Conservation (phyloP, 2,329 filamentous ascomycete genomes). For the Xylaria sp. region DNA sequence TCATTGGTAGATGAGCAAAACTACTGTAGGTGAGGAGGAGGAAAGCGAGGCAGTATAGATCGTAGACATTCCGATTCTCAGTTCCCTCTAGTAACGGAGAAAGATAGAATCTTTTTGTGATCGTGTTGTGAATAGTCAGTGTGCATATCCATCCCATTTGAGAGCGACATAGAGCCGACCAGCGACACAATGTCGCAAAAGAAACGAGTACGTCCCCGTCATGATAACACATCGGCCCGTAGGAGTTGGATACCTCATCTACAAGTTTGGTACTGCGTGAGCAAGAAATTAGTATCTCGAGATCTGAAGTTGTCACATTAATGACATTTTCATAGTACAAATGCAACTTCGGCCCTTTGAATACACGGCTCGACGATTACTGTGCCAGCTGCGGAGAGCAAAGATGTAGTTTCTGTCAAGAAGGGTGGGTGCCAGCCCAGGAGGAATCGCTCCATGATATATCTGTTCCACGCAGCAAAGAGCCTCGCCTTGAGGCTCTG, state of each 20-base stretch:
- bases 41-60: slow-evolving; percentile 25
- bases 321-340: slow-evolving; percentile 20
- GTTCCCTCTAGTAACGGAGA: background rate
- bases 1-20: slow-evolving; percentile 25
- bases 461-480: slow-evolving; percentile 5
- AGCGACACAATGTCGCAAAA: slow-evolving; percentile 19
- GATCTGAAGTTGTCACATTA: background rate
- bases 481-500: slow-evolving; percentile 27
- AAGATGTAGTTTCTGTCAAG: background rate
- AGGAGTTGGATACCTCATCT: background rate
- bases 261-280: slow-evolving; percentile 30
- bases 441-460: slow-evolving; percentile 19
- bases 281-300: slow-evolving; percentile 5
- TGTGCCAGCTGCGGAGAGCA: slow-evolving; percentile 13
- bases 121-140: slow-evolving; percentile 18
- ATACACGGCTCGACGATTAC: background rate
- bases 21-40: background rate
- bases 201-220: slow-evolving; percentile 10
- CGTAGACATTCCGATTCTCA: slow-evolving; percentile 26
- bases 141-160: slow-evolving; percentile 7
- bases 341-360: slow-evolving; percentile 20
- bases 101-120: slow-evolving; percentile 11
- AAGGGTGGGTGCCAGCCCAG: background rate
- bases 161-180: background rate
- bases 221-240: background rate